Conservation (phyloP, 1,139 yeast species). For the Kodamaea plutei region DNA sequence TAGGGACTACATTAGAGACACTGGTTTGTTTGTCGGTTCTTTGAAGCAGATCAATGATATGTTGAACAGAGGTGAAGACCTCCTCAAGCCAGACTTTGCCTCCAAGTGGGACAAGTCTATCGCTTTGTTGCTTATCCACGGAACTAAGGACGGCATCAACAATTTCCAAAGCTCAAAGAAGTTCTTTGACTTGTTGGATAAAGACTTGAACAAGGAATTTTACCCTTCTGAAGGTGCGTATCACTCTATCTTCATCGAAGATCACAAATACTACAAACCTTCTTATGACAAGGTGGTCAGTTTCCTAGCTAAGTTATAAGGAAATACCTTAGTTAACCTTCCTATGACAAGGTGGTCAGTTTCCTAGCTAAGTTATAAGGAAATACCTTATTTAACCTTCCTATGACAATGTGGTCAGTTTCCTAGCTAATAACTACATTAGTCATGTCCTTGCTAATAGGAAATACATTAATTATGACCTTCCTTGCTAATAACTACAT, state of each 20-base stretch:
- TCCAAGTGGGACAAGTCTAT: slow-evolving; percentile 43
- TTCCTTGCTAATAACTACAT: no score
- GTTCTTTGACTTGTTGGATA: slow-evolving; percentile 39
- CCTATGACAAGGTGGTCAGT: slow-evolving; percentile 30
- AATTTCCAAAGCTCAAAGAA: slow-evolving; percentile 49
- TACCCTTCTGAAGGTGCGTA: slow-evolving; percentile 29
- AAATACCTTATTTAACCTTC: no score
- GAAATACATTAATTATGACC: no score
- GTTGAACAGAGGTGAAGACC: slow-evolving; percentile 55
- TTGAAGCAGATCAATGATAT: slow-evolving; percentile 54
- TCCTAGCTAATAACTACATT: no score
- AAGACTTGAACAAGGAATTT: slow-evolving; percentile 24
- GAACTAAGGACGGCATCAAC: slow-evolving; percentile 45
- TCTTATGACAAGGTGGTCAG: slow-evolving; percentile 31
- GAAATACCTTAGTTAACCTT: no score
- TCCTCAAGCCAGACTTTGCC: slow-evolving; percentile 41
- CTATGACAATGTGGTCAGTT: slow-evolving; percentile 31
- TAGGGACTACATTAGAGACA: slow-evolving; percentile 39
- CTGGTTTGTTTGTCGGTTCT: slow-evolving; percentile 40
- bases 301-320: slow-evolving; percentile 27
- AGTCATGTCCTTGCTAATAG: no score
- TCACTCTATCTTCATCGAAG: slow-evolving; percentile 47
- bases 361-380: slow-evolving; percentile 27
- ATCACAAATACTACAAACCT: slow-evolving; percentile 29
- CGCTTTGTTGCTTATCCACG: slow-evolving; percentile 28